Conservation (phyloP, 2,329 filamentous ascomycete species). For the Neopestalotiopsis clavispora region DNA sequence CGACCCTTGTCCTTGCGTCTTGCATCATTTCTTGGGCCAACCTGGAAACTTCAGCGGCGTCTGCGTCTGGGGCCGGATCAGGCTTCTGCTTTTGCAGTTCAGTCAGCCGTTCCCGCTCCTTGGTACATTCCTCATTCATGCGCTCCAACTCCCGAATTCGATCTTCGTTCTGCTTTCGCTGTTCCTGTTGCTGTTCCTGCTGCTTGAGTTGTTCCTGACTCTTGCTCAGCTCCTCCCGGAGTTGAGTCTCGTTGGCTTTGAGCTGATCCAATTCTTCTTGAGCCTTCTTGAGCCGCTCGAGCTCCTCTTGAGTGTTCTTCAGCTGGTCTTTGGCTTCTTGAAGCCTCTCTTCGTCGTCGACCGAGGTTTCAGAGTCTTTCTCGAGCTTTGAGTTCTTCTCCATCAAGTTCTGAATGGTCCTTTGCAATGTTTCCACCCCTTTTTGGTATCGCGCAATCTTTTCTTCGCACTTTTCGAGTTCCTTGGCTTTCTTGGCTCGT, state of each 20-base stretch:
- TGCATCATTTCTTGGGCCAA: too few species aligned
- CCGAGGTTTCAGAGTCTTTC: not conserved
- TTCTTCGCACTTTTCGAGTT: too few species aligned
- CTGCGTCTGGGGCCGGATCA: too few species aligned
- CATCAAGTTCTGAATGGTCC: not conserved
- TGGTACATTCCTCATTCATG: not conserved
- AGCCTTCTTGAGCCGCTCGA: not conserved
- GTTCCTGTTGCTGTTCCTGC: not conserved
- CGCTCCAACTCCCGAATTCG: not conserved
- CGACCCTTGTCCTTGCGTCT: too few species aligned
- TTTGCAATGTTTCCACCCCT: not conserved
- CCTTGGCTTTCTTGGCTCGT: too few species aligned
- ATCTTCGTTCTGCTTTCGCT: not conserved
- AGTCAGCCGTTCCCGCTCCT: not conserved
- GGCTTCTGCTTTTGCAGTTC: too few species aligned
- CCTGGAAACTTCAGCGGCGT: too few species aligned
- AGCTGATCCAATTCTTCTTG: not conserved
- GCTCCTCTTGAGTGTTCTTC: not conserved
- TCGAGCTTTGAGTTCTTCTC: not conserved
- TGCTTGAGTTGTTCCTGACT: not conserved
- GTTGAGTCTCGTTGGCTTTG: too few species aligned
- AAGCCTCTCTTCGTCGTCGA: not conserved
- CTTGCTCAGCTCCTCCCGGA: not conserved
- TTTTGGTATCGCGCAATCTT: not conserved
- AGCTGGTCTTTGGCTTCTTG: too few species aligned